These are phyloP conservation scores for Marasmius fiardii DNA, from an alignment of 1,284 basidiomycete genomes.

Conservation along the genomic window DNA sequence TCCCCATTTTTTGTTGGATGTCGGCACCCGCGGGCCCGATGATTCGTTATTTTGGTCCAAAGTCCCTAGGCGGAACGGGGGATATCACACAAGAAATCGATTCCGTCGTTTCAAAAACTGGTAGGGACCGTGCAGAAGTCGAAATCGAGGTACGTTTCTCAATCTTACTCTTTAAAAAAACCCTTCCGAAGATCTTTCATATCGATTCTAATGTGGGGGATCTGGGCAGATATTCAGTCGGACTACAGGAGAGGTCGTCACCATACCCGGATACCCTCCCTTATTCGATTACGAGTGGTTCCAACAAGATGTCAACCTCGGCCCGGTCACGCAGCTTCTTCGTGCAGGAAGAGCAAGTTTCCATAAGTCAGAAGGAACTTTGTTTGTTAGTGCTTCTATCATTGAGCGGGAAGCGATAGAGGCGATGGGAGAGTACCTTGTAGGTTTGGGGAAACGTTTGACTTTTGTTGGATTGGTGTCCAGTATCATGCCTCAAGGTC, in stretches of 20 bases:
- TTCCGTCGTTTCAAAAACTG: background rate
- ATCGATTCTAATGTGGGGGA: too few relatives aligned
- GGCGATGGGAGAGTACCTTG: conserved; percentile 13
- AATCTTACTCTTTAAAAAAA: background rate
- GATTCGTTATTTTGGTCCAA: conserved; percentile 6
- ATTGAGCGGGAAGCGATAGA: conserved; percentile 15
- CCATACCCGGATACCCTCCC: conserved; percentile 16
- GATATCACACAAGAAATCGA: background rate
- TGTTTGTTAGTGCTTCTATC: conserved; percentile 11
- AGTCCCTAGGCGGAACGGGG: background rate
- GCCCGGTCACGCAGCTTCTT: conserved; percentile 4
- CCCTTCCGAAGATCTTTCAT: background rate
- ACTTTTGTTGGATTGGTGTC: conserved; percentile 14
- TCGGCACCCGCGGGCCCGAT: background rate
- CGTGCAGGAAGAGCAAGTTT: conserved; percentile 3
- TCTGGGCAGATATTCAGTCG: background rate
- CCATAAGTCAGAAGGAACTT: conserved; percentile 6
- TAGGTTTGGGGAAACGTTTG: conserved; percentile 7
- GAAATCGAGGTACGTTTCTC: background rate
- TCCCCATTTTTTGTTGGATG: conserved; percentile 8
- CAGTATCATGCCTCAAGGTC: conserved; percentile 3
- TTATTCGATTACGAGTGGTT: conserved; percentile 22
- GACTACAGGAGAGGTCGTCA: conserved; percentile 1
- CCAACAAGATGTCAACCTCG: conserved; percentile 15
- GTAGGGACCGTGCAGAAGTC: background rate